Base-by-base conservation (phyloP, 108 stramenopile species). In the Cylindrotheca fusiformis region DNA sequence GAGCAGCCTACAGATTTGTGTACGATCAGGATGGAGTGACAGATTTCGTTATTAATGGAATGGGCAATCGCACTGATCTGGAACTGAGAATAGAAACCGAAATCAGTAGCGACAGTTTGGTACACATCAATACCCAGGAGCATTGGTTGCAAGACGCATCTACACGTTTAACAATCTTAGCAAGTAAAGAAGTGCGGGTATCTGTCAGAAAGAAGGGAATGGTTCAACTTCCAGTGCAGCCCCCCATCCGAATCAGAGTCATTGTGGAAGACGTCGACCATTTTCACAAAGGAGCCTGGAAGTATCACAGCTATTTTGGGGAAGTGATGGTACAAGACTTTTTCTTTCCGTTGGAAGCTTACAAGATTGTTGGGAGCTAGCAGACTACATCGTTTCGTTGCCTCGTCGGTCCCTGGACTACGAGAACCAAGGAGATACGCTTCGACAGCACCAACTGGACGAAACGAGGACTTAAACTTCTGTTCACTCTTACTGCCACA, bases 211-310 rank as follows among this genome's bases (percentile, higher is more conserved):
- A 19, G 24, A 6, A 24, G 27, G 58, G 30, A 32, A 59, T 25
- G 46, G 49, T 59, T 21, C 36, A 19, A 21, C 32, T 58, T 23
- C 33, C 17, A 58, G 20, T 65, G 14, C 23, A 20, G 17, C 24
- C 29, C 18, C 63, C 66, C 6, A 53, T 76, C 3, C 63, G 76
- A 5, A 31, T 82, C 12, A 61, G 85, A 54, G 54, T 82, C 8
- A 80, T 86, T 60, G 58, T 80, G 10, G 85, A 86, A 46, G 72
- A 83, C 54, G 55, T 80, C 18, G 82, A 86, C 27, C 63, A 52
- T 1, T 73, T 83, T 59, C 79, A 83, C 48, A 52, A 67, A 27
- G 74, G 74, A 12, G 77, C 55, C 19, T 18, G 55, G 22, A 52
- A 74, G 41, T 45, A 44, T 4, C 32, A 41, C 25, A 75, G 64